Evolutionary conservation across 2,329 filamentous ascomycete genomes (phyloP), one percentile per base, ranked within the genome.

Genomic region (Colletotrichum somersetense): DNA sequence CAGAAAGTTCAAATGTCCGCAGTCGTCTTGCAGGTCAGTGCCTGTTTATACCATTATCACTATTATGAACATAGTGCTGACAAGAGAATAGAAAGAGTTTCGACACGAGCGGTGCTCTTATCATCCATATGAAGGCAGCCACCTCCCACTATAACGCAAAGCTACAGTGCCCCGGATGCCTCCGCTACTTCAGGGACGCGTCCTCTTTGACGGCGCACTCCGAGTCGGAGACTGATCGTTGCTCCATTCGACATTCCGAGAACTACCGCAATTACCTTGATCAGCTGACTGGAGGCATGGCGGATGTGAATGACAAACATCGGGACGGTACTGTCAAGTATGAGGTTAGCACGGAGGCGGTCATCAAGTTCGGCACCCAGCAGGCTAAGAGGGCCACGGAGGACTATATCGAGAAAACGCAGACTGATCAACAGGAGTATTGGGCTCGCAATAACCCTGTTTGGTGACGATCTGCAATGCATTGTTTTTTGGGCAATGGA

Each of bases 1-100:
- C 1, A 77, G 80, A 57, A 82, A 80, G 61, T 92, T 84, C 80
- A 81, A 79, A 66, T 92, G 90, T 66, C 90, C 89, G 0, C 84
- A 87, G 67, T 73, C 75, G 1, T 75, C 78, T 3, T 92, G 90
- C 84, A 79, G 81, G 84, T 88, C 81, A 82, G 83, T 79, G 33
- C 12, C 26, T 20, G 26, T 23, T 8, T 18, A 2, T 2, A 35
- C 18, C 30, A 23, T 20, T 5, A 5, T 20, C 1, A 26, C 12
- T 26, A 26, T 20, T 6, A 5, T 16, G 30, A 44, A 42, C 3
- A 33, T 16, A 26, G 14, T 38, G 50, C 71, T 77, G 66, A 78
- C 66, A 40, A 55, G 12, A 40, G 3, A 52, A 11, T 66, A 87
- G 85, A 1, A 85, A 85, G 69, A 79, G 79, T 2, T 86, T 84